A percentile compares a stretch with the other conserved stretches of the same genome.
Conservation (phyloP, 371 early-diverging fungal species). For the Amoeboradix gromovi region DNA sequence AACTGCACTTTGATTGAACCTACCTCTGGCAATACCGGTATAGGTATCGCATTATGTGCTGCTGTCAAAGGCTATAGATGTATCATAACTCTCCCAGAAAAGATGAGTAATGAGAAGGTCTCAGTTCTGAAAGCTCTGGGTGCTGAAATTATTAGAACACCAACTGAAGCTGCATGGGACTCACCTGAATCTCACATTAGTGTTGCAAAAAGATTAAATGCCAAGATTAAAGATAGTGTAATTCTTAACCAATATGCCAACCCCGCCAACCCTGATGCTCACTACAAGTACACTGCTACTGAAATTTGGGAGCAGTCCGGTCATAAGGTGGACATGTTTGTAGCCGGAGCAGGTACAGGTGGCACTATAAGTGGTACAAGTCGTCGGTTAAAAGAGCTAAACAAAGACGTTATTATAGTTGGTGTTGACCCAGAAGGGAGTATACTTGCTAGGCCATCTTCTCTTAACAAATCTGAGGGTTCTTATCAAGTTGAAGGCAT, state of each 20-base stretch:
- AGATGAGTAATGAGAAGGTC: conserved; percentile 78
- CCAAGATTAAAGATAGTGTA: conserved; percentile 70
- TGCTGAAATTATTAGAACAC: conserved; percentile 82
- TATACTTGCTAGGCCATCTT: conserved; percentile 59
- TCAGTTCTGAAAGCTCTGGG: conserved; percentile 69
- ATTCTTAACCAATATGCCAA: conserved; percentile 77
- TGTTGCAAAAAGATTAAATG: conserved; percentile 62
- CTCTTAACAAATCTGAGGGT: conserved; percentile 28
- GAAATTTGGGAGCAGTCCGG: conserved; percentile 45
- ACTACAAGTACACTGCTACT: conserved; percentile 58
- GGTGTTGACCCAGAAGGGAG: conserved; percentile 83
- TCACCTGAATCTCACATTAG: conserved; percentile 72
- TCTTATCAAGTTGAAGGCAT: conserved; percentile 77
- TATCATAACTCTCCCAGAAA: conserved; percentile 87
- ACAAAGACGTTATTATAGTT: conserved; percentile 52
- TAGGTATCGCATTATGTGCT: conserved; percentile 66
- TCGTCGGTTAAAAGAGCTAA: conserved; percentile 63
- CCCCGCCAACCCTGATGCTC: conserved; percentile 79
- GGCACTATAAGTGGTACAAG: conserved; percentile 87
- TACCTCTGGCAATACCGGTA: conserved; percentile 86
- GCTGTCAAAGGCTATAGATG: conserved; percentile 80
- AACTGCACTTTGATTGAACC: conserved; percentile 88
- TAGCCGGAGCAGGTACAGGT: conserved; percentile 84
- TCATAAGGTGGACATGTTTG: conserved; percentile 76
- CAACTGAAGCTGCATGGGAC: conserved; percentile 83